Evolutionary conservation across 1,139 yeast species (phyloP).

Genomic region (Protomyces macrosporus): DNA sequence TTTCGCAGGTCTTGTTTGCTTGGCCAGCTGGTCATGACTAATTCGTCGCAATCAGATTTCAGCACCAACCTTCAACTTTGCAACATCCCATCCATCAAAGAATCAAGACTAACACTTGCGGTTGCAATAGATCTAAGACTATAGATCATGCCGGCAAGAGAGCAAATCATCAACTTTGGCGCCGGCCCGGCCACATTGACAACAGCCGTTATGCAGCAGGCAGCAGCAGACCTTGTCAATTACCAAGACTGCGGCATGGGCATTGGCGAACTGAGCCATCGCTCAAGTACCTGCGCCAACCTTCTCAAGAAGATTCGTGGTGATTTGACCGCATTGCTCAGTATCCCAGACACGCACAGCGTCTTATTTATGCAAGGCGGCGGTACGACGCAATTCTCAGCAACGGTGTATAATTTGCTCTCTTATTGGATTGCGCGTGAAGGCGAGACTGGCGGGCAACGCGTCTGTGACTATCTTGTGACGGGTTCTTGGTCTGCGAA

Average conservation of each 20-base stretch:
- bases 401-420: conserved; percentile 73
- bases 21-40: no score
- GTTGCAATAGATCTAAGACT: no score
- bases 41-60: no score
- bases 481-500: conserved; percentile 94
- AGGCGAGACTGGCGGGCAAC: conserved; percentile 44
- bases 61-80: no score
- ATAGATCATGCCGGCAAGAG: not conserved
- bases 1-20: no score
- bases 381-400: conserved; percentile 91
- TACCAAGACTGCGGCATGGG: conserved; percentile 72
- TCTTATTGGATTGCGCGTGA: conserved; percentile 70
- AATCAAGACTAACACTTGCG: no score
- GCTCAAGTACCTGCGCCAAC: conserved; percentile 73
- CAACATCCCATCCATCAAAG: no score
- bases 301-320: conserved; percentile 73
- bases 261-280: conserved; percentile 91
- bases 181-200: conserved; percentile 97
- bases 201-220: conserved; percentile 73
- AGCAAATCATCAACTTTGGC: conserved; percentile 57
- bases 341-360: conserved; percentile 86
- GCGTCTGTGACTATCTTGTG: conserved; percentile 79
- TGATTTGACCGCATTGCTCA: conserved; percentile 56
- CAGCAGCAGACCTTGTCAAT: conserved; percentile 72
- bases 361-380: conserved; percentile 96